Conservation (phyloP, 352 stramenopile species). For the Pythium rishiriense region DNA sequence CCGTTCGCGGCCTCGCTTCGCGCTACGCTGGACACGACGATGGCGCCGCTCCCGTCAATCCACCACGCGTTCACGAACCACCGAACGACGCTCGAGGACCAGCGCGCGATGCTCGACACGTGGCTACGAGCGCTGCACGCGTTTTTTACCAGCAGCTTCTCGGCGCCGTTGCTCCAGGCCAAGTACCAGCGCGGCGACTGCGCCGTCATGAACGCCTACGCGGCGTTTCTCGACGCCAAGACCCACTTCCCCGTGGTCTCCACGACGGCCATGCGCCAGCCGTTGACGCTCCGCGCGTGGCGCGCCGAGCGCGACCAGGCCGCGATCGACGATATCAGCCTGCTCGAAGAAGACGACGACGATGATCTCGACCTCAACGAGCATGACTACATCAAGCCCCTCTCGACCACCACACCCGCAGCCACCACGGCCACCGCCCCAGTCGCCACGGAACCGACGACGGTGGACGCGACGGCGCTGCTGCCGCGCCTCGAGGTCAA, state of each 20-base stretch:
- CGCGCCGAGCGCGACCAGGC: conserved; percentile 30
- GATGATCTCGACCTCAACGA: not conserved
- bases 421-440: not conserved
- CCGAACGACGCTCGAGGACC: conserved; percentile 17
- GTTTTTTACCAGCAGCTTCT: conserved; percentile 41
- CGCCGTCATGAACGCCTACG: conserved; percentile 47
- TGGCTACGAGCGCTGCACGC: conserved; percentile 29
- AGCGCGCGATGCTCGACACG: conserved; percentile 24
- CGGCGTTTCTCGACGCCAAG: conserved; percentile 44
- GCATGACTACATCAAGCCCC: conserved; percentile 2
- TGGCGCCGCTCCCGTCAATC: conserved; percentile 43
- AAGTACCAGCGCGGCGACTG: conserved; percentile 46
- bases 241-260: conserved; percentile 45
- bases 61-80: conserved; percentile 22
- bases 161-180: conserved; percentile 31
- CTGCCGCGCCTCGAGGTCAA: conserved; percentile 62
- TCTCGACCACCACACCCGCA: not conserved
- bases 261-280: conserved; percentile 37
- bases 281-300: conserved; percentile 50
- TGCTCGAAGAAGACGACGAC: conserved; percentile 23
- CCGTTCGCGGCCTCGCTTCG: conserved; percentile 44
- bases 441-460: not conserved
- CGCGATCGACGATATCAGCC: conserved; percentile 7
- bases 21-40: conserved; percentile 30
- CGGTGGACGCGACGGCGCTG: conserved; percentile 5